Evolutionary conservation across 108 stramenopile species (phyloP).

Genomic region (Skeletonema grethae): DNA sequence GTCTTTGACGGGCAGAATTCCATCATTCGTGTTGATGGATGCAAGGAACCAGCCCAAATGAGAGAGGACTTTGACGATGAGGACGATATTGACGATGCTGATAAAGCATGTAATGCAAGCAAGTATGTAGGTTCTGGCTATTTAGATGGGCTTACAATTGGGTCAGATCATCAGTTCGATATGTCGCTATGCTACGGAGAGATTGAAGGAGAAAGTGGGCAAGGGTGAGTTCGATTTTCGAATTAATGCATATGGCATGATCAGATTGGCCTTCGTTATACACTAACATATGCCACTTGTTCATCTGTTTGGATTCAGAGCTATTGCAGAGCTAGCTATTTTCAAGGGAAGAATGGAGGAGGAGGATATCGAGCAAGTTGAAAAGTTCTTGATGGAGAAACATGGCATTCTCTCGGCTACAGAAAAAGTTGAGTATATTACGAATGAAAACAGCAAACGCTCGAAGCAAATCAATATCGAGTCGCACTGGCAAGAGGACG

Average conservation of each 20-base stretch:
- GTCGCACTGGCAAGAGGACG: conserved; percentile 54
- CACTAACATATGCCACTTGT: neutral
- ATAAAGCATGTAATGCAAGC: conserved; percentile 15
- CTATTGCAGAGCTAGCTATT: conserved; percentile 80
- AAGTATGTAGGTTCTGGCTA: conserved; percentile 35
- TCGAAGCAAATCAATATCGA: conserved; percentile 27
- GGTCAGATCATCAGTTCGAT: conserved; percentile 83
- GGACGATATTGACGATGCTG: conserved; percentile 16
- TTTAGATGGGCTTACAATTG: conserved; percentile 83
- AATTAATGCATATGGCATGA: too few species aligned
- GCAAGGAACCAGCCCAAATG: conserved; percentile 44
- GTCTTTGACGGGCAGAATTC: conserved; percentile 66
- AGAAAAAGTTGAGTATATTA: conserved; percentile 19
- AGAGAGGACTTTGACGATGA: conserved; percentile 16
- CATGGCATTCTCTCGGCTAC: conserved; percentile 59
- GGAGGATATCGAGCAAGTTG: conserved; percentile 61
- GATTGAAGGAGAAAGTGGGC: conserved; percentile 64
- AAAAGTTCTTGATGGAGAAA: conserved; percentile 71
- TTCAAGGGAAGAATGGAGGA: conserved; percentile 69
- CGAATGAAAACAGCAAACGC: conserved; percentile 18
- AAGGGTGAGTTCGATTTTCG: conserved; percentile 16
- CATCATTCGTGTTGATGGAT: conserved; percentile 66
- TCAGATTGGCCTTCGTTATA: neutral
- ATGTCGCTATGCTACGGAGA: conserved; percentile 85
- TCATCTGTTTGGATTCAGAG: neutral